Conservation (phyloP, 495 filamentous ascomycete genomes). For the Cercophora samala region DNA sequence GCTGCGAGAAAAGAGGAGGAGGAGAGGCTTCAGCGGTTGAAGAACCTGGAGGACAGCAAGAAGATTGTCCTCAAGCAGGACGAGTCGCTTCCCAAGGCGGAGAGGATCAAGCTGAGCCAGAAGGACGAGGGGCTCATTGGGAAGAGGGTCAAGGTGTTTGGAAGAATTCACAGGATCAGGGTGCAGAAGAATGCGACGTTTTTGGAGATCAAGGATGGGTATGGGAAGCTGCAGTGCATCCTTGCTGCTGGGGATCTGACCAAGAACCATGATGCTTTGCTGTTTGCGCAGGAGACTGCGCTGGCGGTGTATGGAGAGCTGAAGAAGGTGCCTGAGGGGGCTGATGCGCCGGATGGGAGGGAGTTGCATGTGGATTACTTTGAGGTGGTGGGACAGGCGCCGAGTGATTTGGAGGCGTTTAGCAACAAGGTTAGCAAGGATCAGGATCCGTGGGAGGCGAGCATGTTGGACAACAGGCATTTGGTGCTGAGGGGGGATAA, state of each 20-base stretch:
- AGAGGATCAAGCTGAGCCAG: conserved; percentile 68
- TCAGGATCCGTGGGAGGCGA: conserved; percentile 64
- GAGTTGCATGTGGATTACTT: conserved; percentile 96
- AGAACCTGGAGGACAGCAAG: conserved; percentile 79
- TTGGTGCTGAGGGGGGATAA: conserved; percentile 86
- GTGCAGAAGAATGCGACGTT: conserved; percentile 86
- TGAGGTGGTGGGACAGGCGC: conserved; percentile 74
- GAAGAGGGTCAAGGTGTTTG: conserved; percentile 76
- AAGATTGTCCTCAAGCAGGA: conserved; percentile 83
- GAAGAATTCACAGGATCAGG: conserved; percentile 80
- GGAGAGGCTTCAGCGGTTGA: conserved; percentile 61
- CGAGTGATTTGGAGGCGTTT: conserved; percentile 84
- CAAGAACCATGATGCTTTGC: conserved; percentile 88
- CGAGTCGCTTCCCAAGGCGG: conserved; percentile 68
- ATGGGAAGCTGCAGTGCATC: conserved; percentile 86
- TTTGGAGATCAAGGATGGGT: conserved; percentile 82
- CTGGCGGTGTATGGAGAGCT: conserved; percentile 87
- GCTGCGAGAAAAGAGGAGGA: conserved; percentile 65
- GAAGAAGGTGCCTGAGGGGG: conserved; percentile 72
- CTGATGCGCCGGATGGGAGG: conserved; percentile 78
- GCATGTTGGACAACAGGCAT: conserved; percentile 88
- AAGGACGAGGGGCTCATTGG: conserved; percentile 59
- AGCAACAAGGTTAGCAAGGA: conserved; percentile 83
- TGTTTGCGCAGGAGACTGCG: conserved; percentile 84
- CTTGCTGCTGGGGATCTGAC: conserved; percentile 72